phyloP scores from a whole-genome alignment of 495 filamentous ascomycete genomes.

The Talaromyces stipitatus region DNA sequence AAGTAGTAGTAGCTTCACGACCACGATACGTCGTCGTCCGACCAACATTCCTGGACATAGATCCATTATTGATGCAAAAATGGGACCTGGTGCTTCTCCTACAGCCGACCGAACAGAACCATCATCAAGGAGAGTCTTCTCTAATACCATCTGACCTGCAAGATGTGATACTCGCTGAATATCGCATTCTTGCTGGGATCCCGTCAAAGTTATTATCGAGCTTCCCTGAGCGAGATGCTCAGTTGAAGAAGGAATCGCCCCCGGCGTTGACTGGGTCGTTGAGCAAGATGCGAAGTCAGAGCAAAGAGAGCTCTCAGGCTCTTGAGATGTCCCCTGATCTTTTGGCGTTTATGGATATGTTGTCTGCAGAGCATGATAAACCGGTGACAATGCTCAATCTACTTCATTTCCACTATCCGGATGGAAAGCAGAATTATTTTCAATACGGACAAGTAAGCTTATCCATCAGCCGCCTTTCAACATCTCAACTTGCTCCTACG shows the following conservation, averaged over 20 bases:
- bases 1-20: slow-evolving; percentile 39
- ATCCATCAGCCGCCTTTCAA: too few relatives aligned
- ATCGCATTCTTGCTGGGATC: slow-evolving; percentile 46
- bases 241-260: slow-evolving; percentile 32
- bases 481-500: too few relatives aligned
- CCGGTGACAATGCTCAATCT: slow-evolving; percentile 64
- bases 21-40: slow-evolving; percentile 41
- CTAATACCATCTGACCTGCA: slow-evolving; percentile 28
- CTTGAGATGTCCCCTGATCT: slow-evolving; percentile 49
- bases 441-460: slow-evolving; percentile 38
- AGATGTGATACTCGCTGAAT: slow-evolving; percentile 24
- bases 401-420: slow-evolving; percentile 48
- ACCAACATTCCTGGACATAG: slow-evolving; percentile 39
- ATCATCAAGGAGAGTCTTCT: background rate
- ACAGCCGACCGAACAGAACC: slow-evolving; percentile 13
- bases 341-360: slow-evolving; percentile 35
- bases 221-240: slow-evolving; percentile 38
- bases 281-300: slow-evolving; percentile 15
- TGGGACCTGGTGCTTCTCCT: slow-evolving; percentile 56
- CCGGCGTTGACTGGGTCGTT: slow-evolving; percentile 35
- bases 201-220: slow-evolving; percentile 41
- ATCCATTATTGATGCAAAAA: slow-evolving; percentile 34
- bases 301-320: slow-evolving; percentile 35
- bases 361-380: slow-evolving; percentile 22
- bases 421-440: slow-evolving; percentile 46